Percentiles rank a stretch among this genome's conserved stretches.
Evolutionary conservation across 106 monocot genomes (phyloP).

Genomic region (Dioscorea zingiberensis): DNA sequence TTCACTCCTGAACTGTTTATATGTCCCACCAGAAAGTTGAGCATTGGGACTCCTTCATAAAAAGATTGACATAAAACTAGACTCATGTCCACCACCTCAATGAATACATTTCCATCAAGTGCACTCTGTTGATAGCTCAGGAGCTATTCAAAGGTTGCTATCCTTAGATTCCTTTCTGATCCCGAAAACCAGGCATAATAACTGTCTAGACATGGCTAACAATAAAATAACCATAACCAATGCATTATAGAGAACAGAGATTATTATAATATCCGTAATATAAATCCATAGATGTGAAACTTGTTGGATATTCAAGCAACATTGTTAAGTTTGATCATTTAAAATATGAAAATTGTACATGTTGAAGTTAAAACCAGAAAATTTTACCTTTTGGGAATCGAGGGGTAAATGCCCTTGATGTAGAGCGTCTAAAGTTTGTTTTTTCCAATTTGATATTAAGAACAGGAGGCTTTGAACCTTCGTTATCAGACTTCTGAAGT

Average conservation of each 20-base stretch:
- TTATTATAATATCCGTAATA: too few relatives aligned
- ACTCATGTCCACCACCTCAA: too few relatives aligned
- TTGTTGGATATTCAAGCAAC: background rate
- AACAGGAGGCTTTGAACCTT: slow-evolving; percentile 18
- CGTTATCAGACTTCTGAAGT: slow-evolving; percentile 29
- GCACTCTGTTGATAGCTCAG: too few relatives aligned
- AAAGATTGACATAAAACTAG: too few relatives aligned
- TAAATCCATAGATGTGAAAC: background rate
- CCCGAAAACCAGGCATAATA: too few relatives aligned
- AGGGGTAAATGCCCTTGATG: slow-evolving; percentile 78
- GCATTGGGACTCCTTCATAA: too few relatives aligned
- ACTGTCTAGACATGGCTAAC: background rate
- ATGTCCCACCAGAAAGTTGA: too few relatives aligned
- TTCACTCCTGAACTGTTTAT: too few relatives aligned
- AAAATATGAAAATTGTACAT: background rate
- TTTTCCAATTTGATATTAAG: slow-evolving; percentile 59
- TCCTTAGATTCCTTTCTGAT: too few relatives aligned
- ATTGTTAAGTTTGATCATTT: background rate
- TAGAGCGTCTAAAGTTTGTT: slow-evolving; percentile 41
- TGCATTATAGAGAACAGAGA: background rate
- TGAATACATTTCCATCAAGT: too few relatives aligned
- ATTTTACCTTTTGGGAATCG: slow-evolving; percentile 78
- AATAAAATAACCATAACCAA: background rate
- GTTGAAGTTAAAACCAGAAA: background rate
- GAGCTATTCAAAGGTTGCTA: too few relatives aligned